Base-by-base conservation (phyloP, 768 basidiomycete genomes). In the Chalciporus pseudorubinellus region DNA sequence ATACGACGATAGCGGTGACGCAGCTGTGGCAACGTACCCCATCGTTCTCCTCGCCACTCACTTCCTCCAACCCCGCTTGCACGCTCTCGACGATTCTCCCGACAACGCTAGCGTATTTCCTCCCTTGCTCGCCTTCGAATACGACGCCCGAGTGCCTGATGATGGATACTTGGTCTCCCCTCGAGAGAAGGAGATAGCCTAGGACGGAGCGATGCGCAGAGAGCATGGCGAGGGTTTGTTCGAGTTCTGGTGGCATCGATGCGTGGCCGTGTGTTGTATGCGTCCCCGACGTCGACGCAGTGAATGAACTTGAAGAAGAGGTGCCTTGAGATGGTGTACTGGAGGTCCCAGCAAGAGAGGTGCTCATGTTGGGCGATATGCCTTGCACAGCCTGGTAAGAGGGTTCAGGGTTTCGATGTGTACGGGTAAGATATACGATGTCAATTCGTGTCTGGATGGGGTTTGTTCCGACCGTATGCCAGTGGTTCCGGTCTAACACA, bases 71-170 rank as follows among this genome's bases (percentile, higher is more conserved):
- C 0, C 90, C 92, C n/a, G 68, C 65, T 56, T 89, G 83, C 33
- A 92, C 89, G 52, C 78, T 81, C 61, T 86, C 85, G 3, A 95
- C 88, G 33, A 95, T 92, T 51, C 79, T 72, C 38, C 79, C 81
- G 18, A 92, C 78, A 14, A 81, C 86, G 26, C 77, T 71, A 4
- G 90, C 89, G 53, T 92, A 92, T 59, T 81, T 84, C 63, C 71
- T 75, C 20, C 90, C 90, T 34, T 87, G 85, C 55, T 92, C 90
- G 28, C 90, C 89, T 56, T 92, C 91, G 58, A 92, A 92, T 6
- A 91, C 78, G 46, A 89, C 88, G 13, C 90, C 91, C 1, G 89
- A 85, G 60, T 90, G 85, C 28, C 89, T 79, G 59, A 97, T 87
- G 57, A 97, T 92, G 59, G 84, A 83, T 18, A 82, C 79, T 6